Percentiles rank a stretch among this genome's conserved stretches.
These are phyloP conservation scores for Ophiostoma sp. DNA, from an alignment of 2,329 filamentous ascomycete species.

Conservation along the genomic window DNA sequence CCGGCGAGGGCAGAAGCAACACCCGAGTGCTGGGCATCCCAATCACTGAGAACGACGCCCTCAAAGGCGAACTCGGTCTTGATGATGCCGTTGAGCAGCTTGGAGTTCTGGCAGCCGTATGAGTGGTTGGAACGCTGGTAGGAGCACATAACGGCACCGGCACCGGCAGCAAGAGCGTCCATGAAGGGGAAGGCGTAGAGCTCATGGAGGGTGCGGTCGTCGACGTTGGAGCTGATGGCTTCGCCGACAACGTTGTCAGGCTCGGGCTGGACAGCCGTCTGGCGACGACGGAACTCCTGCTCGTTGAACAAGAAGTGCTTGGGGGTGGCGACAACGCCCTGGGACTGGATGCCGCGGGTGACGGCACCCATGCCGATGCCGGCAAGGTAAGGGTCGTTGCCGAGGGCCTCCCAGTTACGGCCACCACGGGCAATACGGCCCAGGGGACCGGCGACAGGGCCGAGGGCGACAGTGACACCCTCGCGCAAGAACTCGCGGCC, in stretches of 20 bases:
- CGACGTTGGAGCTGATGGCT: conserved; percentile 56
- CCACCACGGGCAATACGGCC: conserved; percentile 60
- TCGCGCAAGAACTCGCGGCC: conserved; percentile 63
- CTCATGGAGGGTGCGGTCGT: conserved; percentile 61
- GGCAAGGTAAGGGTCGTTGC: conserved; percentile 34
- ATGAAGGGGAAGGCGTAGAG: conserved; percentile 63
- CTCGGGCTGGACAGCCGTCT: conserved; percentile 29
- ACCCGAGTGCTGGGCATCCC: conserved; percentile 60
- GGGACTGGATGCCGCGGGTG: conserved; percentile 32
- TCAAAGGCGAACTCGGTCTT: conserved; percentile 61
- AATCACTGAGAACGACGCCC: conserved; percentile 65
- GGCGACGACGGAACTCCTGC: conserved; percentile 49
- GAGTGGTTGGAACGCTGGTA: conserved; percentile 69
- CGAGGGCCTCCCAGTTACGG: conserved; percentile 53
- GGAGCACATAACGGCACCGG: conserved; percentile 59
- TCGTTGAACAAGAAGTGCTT: conserved; percentile 60
- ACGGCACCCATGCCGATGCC: conserved; percentile 32
- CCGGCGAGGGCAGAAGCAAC: conserved; percentile 52
- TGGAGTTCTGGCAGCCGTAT: conserved; percentile 69
- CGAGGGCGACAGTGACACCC: conserved; percentile 66
- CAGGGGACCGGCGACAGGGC: conserved; percentile 52
- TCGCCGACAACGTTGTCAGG: conserved; percentile 36
- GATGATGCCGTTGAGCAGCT: conserved; percentile 62
- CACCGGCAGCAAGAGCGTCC: conserved; percentile 54
- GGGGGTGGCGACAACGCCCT: conserved; percentile 70